phyloP scores from a whole-genome alignment of 2,329 filamentous ascomycete genomes.

The Hypocreales sp. region DNA sequence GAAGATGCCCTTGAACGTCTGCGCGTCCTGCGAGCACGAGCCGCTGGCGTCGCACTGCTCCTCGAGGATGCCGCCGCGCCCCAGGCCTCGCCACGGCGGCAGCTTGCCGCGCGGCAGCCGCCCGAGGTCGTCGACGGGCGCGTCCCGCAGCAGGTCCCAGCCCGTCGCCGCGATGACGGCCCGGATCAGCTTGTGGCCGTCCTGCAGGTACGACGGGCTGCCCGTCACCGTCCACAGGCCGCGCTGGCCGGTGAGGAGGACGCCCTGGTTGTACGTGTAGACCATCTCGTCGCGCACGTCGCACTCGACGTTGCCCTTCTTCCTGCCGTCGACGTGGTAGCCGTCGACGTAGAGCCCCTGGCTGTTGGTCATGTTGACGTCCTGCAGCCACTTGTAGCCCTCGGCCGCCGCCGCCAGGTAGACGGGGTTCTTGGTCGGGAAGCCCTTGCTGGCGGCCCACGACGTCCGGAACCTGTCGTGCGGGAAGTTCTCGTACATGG shows the following conservation, averaged over 20 bases:
- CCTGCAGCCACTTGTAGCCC: constrained; percentile 66
- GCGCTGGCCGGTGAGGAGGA: constrained; percentile 67
- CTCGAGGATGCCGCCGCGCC: constrained; percentile 66
- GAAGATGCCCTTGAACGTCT: constrained; percentile 91
- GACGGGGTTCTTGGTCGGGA: constrained; percentile 33
- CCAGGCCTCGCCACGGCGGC: constrained; percentile 57
- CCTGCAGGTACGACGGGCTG: constrained; percentile 52
- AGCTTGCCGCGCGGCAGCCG: constrained; percentile 18
- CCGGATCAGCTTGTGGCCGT: constrained; percentile 64
- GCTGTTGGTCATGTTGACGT: constrained; percentile 65
- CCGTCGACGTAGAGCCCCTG: constrained; percentile 72
- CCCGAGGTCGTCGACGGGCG: constrained; percentile 23
- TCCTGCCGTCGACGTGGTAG: constrained; percentile 58
- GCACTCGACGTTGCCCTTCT: constrained; percentile 54
- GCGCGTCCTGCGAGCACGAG: constrained; percentile 65
- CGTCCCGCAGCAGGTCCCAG: constrained; percentile 38
- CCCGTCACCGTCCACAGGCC: constrained; percentile 70
- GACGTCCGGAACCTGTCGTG: constrained; percentile 62
- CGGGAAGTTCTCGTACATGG: constrained; percentile 83
- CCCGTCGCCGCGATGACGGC: constrained; percentile 67
- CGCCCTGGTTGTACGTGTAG: constrained; percentile 92
- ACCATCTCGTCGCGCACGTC: constrained; percentile 77
- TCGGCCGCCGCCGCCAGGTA: constrained; percentile 61
- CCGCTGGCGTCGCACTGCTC: constrained; percentile 66
- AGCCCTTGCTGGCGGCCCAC: constrained; percentile 25